Evolutionary conservation across 352 stramenopile species (phyloP).

Genomic region (Vaucheria bursata): DNA sequence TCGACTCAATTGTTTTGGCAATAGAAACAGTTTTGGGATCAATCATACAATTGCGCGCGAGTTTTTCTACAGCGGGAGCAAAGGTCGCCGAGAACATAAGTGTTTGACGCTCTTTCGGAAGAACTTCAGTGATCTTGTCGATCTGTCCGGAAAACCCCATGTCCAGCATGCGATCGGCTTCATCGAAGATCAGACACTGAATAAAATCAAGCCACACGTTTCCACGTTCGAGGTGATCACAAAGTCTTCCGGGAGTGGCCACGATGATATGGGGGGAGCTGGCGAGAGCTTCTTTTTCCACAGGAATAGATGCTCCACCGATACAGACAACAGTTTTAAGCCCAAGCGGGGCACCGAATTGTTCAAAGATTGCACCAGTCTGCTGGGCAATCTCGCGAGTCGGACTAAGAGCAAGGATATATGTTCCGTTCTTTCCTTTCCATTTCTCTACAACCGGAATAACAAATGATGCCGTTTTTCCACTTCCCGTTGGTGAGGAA

Average conservation of each 20-base stretch:
- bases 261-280: constrained; percentile 91
- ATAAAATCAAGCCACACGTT: constrained; percentile 76
- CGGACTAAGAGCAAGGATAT: constrained; percentile 78
- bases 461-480: constrained; percentile 87
- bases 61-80: not conserved
- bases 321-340: constrained; percentile 24
- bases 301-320: constrained; percentile 90
- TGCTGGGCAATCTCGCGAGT: constrained; percentile 90
- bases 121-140: not conserved
- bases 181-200: constrained; percentile 68
- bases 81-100: not conserved
- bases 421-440: no score
- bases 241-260: constrained; percentile 76
- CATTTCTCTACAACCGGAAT: constrained; percentile 79
- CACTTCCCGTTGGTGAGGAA: constrained; percentile 82
- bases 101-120: not conserved
- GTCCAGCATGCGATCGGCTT: constrained; percentile 85
- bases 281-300: constrained; percentile 87
- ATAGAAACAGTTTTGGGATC: constrained; percentile 4
- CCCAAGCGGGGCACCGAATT: constrained; percentile 75
- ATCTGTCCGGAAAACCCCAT: constrained; percentile 78
- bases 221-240: constrained; percentile 89
- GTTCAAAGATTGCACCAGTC: constrained; percentile 87
- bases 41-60: not conserved
- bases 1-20: not conserved